Evolutionary conservation across 2,329 filamentous ascomycete genomes (phyloP).

Genomic region (Tolypocladium ovalisporum): DNA sequence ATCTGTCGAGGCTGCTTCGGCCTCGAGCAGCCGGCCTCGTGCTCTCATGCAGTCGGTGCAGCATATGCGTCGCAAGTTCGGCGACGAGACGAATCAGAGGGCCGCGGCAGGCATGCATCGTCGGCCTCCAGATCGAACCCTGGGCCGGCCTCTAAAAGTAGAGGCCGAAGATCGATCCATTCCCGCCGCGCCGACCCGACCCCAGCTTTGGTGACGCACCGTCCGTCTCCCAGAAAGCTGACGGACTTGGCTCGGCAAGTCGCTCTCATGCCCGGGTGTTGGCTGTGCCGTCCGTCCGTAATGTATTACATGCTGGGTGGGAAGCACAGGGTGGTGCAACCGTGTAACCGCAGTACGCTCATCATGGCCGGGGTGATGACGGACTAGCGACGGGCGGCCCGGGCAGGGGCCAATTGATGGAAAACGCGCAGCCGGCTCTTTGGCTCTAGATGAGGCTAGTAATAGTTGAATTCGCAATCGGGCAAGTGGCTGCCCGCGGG

Average conservation of each 20-base stretch:
- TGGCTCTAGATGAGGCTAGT: not conserved
- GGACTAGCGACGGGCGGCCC: not conserved
- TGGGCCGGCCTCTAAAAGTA: too few species aligned
- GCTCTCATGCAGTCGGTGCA: not conserved
- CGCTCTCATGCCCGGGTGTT: not conserved
- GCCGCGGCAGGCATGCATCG: not conserved
- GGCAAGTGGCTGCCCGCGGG: not conserved
- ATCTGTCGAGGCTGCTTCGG: not conserved
- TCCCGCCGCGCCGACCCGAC: not conserved
- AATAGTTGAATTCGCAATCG: not conserved
- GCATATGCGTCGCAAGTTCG: not conserved
- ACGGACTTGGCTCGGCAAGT: conserved; percentile 7
- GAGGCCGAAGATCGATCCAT: not conserved
- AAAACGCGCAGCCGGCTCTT: not conserved
- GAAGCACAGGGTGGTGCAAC: not conserved
- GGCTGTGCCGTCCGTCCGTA: not conserved
- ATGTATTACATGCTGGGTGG: not conserved
- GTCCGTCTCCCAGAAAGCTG: not conserved
- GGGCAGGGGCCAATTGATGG: not conserved
- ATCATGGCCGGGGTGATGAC: not conserved
- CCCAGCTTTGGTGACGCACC: not conserved
- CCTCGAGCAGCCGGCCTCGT: not conserved
- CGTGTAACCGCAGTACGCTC: not conserved
- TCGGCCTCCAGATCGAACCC: not conserved
- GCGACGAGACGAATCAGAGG: not conserved